phyloP scores from a whole-genome alignment of 257 asterid genomes.

The Solanum medicagineum region DNA sequence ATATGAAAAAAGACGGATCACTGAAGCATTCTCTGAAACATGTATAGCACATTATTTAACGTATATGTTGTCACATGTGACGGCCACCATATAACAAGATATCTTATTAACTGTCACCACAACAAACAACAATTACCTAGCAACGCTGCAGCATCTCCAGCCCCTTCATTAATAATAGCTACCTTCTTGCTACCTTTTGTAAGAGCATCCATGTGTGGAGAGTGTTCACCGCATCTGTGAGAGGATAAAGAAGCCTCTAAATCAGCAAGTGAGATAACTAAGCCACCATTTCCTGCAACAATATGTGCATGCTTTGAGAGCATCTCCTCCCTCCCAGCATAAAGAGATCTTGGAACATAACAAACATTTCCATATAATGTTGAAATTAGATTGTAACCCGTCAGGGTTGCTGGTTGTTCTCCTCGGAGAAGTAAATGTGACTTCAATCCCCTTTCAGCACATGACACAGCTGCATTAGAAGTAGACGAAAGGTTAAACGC shows the following conservation, averaged over 20 bases:
- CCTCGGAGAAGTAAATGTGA: constrained; percentile 89
- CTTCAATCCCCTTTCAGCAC: constrained; percentile 85
- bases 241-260: constrained; percentile 16
- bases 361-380: constrained; percentile 55
- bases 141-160: constrained; percentile 73
- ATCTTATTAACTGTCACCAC: not conserved
- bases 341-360: constrained; percentile 60
- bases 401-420: constrained; percentile 76
- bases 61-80: not conserved
- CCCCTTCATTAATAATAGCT: constrained; percentile 70
- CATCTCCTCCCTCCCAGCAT: constrained; percentile 77
- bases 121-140: constrained; percentile 32
- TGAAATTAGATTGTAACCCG: constrained; percentile 78
- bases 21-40: not conserved
- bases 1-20: not conserved
- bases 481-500: not conserved
- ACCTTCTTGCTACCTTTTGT: constrained; percentile 30
- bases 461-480: constrained; percentile 60
- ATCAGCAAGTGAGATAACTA: constrained; percentile 31
- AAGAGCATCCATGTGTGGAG: constrained; percentile 5
- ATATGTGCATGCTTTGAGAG: constrained; percentile 50
- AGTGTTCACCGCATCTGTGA: constrained; percentile 1
- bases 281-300: constrained; percentile 36
- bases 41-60: not conserved
- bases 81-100: not conserved